These are phyloP conservation scores for Chlorophyllum brunneum DNA, from an alignment of 768 basidiomycete genomes.

Conservation along the genomic window DNA sequence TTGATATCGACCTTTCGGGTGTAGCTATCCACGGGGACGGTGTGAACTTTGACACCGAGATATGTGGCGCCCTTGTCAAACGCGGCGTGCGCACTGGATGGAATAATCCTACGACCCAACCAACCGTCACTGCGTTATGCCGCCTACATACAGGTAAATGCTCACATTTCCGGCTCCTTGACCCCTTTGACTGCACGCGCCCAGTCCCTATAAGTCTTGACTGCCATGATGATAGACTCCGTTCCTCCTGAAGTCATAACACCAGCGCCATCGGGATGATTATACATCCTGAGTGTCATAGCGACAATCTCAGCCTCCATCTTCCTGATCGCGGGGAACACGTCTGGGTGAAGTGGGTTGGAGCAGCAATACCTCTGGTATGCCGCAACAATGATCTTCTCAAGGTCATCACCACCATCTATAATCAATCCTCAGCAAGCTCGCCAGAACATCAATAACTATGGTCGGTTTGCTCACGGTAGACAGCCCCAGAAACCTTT, in stretches of 20 bases:
- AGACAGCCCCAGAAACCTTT: constrained; percentile 82
- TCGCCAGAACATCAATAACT: not conserved
- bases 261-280: constrained; percentile 82
- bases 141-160: not conserved
- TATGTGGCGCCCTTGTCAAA: constrained; percentile 93
- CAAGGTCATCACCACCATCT: constrained; percentile 85
- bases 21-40: constrained; percentile 71
- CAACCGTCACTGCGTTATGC: not conserved
- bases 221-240: constrained; percentile 92
- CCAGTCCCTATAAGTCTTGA: constrained; percentile 95
- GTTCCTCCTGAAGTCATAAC: constrained; percentile 95
- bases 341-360: constrained; percentile 90
- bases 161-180: constrained; percentile 88
- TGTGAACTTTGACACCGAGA: constrained; percentile 85
- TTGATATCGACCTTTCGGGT: constrained; percentile 80
- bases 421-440: not conserved
- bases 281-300: constrained; percentile 83
- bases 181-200: constrained; percentile 82
- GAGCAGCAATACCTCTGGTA: constrained; percentile 81
- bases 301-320: constrained; percentile 97
- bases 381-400: constrained; percentile 74
- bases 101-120: constrained; percentile 58
- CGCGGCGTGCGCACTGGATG: constrained; percentile 85
- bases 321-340: constrained; percentile 89
- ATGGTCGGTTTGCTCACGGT: constrained; percentile 48